These are phyloP conservation scores for Sonneratia alba DNA, from an alignment of 345 rosid species.

Conservation along the genomic window DNA sequence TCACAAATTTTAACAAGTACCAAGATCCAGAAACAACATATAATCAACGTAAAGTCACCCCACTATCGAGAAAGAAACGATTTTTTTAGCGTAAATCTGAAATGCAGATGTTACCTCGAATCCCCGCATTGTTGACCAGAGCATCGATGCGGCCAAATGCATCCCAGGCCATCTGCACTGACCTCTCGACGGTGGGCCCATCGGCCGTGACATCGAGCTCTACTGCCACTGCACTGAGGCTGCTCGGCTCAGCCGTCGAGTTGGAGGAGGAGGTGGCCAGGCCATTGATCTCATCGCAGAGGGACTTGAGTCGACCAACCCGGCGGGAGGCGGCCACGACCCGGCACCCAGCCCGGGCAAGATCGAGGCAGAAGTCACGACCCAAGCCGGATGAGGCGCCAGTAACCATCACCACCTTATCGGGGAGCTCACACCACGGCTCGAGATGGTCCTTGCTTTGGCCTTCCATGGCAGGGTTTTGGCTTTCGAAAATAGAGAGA, in stretches of 20 bases:
- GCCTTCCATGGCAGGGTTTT: neutral
- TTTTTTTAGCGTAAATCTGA: neutral
- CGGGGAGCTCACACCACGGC: slow-evolving; percentile 57
- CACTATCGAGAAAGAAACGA: neutral
- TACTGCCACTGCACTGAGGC: slow-evolving; percentile 48
- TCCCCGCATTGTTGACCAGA: slow-evolving; percentile 69
- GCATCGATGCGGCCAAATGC: slow-evolving; percentile 66
- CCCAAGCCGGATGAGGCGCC: slow-evolving; percentile 90
- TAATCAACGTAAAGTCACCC: neutral
- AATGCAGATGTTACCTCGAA: slow-evolving; percentile 33
- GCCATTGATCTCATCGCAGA: slow-evolving; percentile 60
- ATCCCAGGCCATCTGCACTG: slow-evolving; percentile 52
- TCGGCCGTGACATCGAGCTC: slow-evolving; percentile 66
- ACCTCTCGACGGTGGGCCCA: slow-evolving; percentile 32
- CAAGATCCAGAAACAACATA: neutral
- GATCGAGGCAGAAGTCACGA: slow-evolving; percentile 60
- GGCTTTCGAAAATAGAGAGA: no score
- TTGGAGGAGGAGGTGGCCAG: neutral
- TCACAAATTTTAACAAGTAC: neutral
- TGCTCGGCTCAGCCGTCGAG: neutral
- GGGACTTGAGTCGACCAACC: slow-evolving; percentile 47
- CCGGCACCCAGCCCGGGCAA: slow-evolving; percentile 56
- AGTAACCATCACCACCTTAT: slow-evolving; percentile 75
- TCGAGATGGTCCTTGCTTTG: slow-evolving; percentile 23
- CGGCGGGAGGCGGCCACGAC: slow-evolving; percentile 73